Base-by-base conservation (phyloP, 805 yeast genomes). In the Maudiozyma saulgeensis region DNA sequence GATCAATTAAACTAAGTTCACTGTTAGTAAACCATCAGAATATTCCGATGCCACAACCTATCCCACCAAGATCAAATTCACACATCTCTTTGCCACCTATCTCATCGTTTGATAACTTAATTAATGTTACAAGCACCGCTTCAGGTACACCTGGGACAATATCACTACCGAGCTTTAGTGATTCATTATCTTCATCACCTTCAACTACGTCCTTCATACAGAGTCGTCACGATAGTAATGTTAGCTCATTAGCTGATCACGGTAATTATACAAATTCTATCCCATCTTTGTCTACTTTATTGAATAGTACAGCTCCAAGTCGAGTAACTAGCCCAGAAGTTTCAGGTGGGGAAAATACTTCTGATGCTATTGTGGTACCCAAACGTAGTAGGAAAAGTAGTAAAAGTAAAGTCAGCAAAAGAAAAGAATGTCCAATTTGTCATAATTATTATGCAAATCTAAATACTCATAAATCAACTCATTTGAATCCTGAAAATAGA, bases 391-490 rank as follows among this genome's bases (percentile, higher is more conserved):
- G 21, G 28, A 42, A 42, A 18, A 8, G 15, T 13, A 41, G 32
- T 41, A 42, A 28, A 28, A 28, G 44, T 37, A 40, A 40, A 9
- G 19, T 25, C 15, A 18, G 86, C 48, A 78, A 77, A 66, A 82
- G 81, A 74, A 75, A 81, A 62, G 83, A 81, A 65, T 84, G 91
- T 59, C 82, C 84, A 0, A 80, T 78, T 47, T 84, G 91, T 61
- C 74, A 72, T 52, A 71, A 78, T 47, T 81, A 71, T 60, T 89
- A 82, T 66, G 79, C 87, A 49, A 89, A 88, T 61, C 70, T 88
- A 56, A 85, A 90, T 21, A 87, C 96, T 9, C 96, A 86, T 66
- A 80, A 79, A 62, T 78, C 89, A 0, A 84, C 88, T n/a, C 96
- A 86, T 63, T 66, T 82, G 44, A 79, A 80, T 48, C 86, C 83